These are phyloP conservation scores for Nitzschia sp. DNA, from an alignment of 108 stramenopile genomes.

Conservation along the genomic window DNA sequence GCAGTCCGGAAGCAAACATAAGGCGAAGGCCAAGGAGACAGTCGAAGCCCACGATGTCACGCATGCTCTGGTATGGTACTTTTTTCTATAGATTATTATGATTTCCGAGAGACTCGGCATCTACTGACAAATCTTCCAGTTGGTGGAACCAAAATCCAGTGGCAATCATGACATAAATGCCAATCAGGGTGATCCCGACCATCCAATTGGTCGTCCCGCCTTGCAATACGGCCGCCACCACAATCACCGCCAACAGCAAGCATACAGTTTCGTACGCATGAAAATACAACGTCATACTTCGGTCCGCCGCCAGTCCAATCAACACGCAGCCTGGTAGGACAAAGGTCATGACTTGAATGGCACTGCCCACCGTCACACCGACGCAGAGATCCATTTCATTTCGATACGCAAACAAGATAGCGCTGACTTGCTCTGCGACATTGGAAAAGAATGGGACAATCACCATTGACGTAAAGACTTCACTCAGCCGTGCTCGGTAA, in stretches of 20 bases:
- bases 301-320: constrained; percentile 89
- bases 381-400: constrained; percentile 98
- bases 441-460: constrained; percentile 98
- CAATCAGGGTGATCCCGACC: constrained; percentile 67
- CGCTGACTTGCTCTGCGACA: constrained; percentile 96
- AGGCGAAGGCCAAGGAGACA: too few relatives aligned
- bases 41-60: too few relatives aligned
- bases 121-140: constrained; percentile 65
- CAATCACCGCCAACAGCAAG: constrained; percentile 72
- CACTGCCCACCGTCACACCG: constrained; percentile 95
- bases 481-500: constrained; percentile 60
- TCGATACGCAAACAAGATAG: constrained; percentile 89
- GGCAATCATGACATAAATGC: constrained; percentile 84
- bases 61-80: too few relatives aligned
- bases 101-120: constrained; percentile 33
- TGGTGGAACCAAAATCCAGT: constrained; percentile 88
- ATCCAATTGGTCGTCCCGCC: constrained; percentile 90
- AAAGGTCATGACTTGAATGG: constrained; percentile 94
- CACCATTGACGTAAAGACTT: constrained; percentile 93
- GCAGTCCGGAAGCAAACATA: too few relatives aligned
- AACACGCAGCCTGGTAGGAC: constrained; percentile 94
- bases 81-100: neutral
- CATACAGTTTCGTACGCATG: constrained; percentile 88
- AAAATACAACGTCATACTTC: constrained; percentile 84
- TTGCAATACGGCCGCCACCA: constrained; percentile 77